Base-by-base conservation (phyloP, 352 stramenopile genomes). In the Achlya hypogyna region DNA sequence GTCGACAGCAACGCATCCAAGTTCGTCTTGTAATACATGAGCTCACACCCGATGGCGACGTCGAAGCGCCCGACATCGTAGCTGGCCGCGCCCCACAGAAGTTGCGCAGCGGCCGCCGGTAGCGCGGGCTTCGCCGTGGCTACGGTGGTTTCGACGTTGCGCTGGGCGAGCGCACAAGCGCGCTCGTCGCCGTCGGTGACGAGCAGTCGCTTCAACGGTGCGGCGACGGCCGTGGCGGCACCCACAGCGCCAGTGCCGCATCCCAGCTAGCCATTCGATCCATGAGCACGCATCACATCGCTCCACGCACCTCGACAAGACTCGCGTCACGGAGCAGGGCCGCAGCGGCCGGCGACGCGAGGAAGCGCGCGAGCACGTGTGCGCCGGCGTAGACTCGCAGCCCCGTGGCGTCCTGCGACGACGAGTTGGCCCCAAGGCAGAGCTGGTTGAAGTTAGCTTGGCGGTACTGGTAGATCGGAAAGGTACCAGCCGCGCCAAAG, bases 21-120 rank as follows among this genome's bases (percentile, higher is more conserved):
- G 40, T 52, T 64, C 9, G 54, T 64, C 29, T 64, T 35, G 54
- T 64, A 64, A 38, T 64, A 64, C 54, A 64, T 64, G 31, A 64
- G 38, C 16, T 64, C 54, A 14, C 54, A 64, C 20, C 54, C 54
- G 22, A 64, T 51, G 54, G 52, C 54, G 29, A 64, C 35, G 27
- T 64, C 54, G 35, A 64, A 64, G 8, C 23, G 12, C 29, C 18
- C 38, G 38, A 45, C 38, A n/a, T 25, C 31, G 38, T 51, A 4
- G 54, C 32, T 10, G 32, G 35, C 34, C 22, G 32, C 2, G 9
- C 54, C 54, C 54, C 54, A 64, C 8, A 28, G 38, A 1, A 64
- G 10, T 10, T 52, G 32, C 20, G 8, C n/a, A 12, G 20, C 28
- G 14, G 54, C 22, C 54, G 40, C 25, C 12, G 5, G 5, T 16